Evolutionary conservation across 2,329 filamentous ascomycete genomes (phyloP), one percentile per base, ranked within the genome.

Genomic region (Paracorniculantispora psalliotae): DNA sequence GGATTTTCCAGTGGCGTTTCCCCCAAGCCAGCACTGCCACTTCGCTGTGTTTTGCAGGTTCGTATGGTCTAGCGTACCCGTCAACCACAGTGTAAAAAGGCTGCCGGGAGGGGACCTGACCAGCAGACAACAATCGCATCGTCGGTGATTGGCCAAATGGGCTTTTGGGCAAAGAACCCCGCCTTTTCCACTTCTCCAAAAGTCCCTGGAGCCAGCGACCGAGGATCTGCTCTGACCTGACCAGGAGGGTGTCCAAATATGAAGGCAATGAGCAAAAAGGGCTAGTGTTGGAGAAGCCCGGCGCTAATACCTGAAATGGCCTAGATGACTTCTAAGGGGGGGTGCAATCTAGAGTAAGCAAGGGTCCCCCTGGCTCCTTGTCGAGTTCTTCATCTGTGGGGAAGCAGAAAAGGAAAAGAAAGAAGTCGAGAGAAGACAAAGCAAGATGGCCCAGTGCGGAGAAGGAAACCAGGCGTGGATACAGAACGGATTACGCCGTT

Each of bases 51-150:
- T 7, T 10, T 9, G 43, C 19, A 37, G 30, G 53, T 47, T 56
- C 53, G 53, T 56, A 56, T 37, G 53, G 53, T 56, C 53, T 56
- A 56, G 53, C 53, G 53, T 17, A 48, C 5, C 51, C 25, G 51
- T 54, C 37, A 17, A 55, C 26, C 30, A 19, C 35, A 21, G 17
- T 12, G 13, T n/a, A n/a, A 41, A 21, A 28, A 33, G 23, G 13
- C 13, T 30, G 30, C 15, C 9, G 25, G 25, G 26, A 33, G 13
- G 48, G 12, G 6, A 13, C 17, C 48, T 35, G 21, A 21, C 44
- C 28, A 21, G 19, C 30, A 30, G 26, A 15, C 30, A 21, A 21
- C 13, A 39, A 56, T 56, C 53, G 53, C 43, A 28, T 48, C 43
- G 41, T 35, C 28, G n/a, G 17, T 56, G 43, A 56, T 56, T 56